Conservation (phyloP, 1,284 basidiomycete species). For the Boletus sp. region DNA sequence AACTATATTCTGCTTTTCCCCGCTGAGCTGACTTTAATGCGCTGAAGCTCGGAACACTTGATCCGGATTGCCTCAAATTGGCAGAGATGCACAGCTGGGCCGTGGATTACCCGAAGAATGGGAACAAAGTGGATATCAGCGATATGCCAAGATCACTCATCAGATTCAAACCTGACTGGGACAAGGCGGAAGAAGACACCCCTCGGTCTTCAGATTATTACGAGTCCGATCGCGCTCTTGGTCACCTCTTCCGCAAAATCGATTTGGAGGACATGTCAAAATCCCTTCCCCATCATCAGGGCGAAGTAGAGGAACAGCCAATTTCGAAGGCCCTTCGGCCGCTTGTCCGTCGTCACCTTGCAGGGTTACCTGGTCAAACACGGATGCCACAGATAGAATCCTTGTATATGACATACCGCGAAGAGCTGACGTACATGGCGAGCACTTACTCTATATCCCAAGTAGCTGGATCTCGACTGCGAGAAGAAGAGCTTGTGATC, state of each 20-base stretch:
- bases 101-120: constrained; percentile 77
- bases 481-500: constrained; percentile 71
- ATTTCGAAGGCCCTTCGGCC: constrained; percentile 48
- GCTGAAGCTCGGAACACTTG: constrained; percentile 60
- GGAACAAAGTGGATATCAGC: constrained; percentile 58
- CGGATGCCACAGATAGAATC: constrained; percentile 35
- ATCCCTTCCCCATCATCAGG: constrained; percentile 20
- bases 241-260: constrained; percentile 64
- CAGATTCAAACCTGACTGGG: constrained; percentile 74
- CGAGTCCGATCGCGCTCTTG: constrained; percentile 63
- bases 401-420: constrained; percentile 53
- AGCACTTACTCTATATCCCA: constrained; percentile 66
- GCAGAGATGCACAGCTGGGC: constrained; percentile 65
- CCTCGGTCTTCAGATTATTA: constrained; percentile 67
- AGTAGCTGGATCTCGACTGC: constrained; percentile 51
- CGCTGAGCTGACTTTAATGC: background rate
- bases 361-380: constrained; percentile 31
- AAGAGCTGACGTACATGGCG: constrained; percentile 68
- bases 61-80: constrained; percentile 59
- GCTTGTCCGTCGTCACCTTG: constrained; percentile 40
- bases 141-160: constrained; percentile 53
- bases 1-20: background rate
- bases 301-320: constrained; percentile 40
- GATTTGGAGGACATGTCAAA: constrained; percentile 42
- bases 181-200: constrained; percentile 59